Percentiles rank a stretch among this genome's conserved stretches.
Conservation (phyloP, 345 rosid genomes). For the Gossypium longicalyx region DNA sequence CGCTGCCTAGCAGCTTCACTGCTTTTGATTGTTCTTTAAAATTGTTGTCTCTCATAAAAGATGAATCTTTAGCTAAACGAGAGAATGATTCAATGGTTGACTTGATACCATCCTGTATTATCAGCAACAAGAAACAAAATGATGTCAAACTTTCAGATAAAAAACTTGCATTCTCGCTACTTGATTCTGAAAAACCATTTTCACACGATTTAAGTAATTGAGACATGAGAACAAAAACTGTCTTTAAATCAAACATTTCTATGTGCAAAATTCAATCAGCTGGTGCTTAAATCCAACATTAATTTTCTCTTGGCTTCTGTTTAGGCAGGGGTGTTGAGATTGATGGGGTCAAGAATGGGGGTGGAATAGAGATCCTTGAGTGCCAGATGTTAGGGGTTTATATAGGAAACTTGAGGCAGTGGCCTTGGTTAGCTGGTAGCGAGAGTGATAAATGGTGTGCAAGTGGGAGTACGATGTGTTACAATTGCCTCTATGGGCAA, state of each 20-base stretch:
- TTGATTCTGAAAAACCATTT: neutral
- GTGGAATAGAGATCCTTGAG: neutral
- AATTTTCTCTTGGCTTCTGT: neutral
- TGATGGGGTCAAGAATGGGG: neutral
- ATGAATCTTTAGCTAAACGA: conserved; percentile 45
- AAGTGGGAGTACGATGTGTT: neutral
- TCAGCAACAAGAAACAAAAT: conserved; percentile 18
- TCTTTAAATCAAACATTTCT: neutral
- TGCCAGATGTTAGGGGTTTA: neutral
- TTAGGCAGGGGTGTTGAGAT: neutral
- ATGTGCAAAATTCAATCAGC: neutral
- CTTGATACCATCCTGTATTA: conserved; percentile 68
- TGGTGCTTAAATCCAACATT: neutral
- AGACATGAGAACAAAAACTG: neutral
- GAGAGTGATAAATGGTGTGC: neutral
- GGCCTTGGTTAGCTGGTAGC: neutral
- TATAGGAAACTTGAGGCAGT: neutral
- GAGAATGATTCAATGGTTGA: conserved; percentile 63
- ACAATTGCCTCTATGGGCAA: no score
- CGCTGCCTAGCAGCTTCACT: conserved; percentile 71
- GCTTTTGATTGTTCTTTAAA: conserved; percentile 49
- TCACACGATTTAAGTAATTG: neutral
- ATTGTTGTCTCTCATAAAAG: conserved; percentile 27
- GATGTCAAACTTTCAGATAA: conserved; percentile 2
- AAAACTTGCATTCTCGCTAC: neutral